These are phyloP conservation scores for Candolleomyces eurysporus DNA, from an alignment of 768 basidiomycete genomes.

Conservation along the genomic window DNA sequence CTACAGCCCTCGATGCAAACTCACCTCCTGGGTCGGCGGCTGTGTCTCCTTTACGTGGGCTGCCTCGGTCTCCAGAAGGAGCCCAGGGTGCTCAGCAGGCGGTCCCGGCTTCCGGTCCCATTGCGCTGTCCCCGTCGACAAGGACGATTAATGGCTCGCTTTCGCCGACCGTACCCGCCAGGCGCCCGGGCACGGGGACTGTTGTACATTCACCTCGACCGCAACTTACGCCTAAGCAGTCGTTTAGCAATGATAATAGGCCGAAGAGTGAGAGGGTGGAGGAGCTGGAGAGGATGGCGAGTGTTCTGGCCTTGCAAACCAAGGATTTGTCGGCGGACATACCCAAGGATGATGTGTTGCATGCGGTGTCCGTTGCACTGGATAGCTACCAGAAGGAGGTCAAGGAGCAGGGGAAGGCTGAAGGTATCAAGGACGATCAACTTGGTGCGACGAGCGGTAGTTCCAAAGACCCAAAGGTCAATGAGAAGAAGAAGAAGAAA, in stretches of 20 bases:
- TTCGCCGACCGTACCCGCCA: constrained; percentile 16
- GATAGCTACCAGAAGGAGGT: too few species aligned
- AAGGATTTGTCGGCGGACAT: constrained; percentile 38
- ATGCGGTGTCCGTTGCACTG: constrained; percentile 3
- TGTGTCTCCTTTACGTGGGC: background rate
- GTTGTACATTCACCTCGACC: constrained; percentile 66
- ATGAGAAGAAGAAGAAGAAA: constrained; percentile 13
- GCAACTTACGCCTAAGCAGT: constrained; percentile 62
- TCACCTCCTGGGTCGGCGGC: background rate
- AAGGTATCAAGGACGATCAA: too few species aligned
- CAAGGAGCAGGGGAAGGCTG: too few species aligned
- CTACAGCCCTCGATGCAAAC: constrained; percentile 12
- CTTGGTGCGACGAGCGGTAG: background rate
- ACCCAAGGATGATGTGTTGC: constrained; percentile 21
- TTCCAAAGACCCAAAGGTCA: background rate
- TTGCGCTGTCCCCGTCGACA: background rate
- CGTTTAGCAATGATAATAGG: constrained; percentile 38
- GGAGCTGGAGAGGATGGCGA: constrained; percentile 71
- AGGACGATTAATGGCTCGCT: constrained; percentile 9
- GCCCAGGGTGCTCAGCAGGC: too few species aligned
- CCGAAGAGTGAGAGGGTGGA: constrained; percentile 62
- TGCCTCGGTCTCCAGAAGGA: too few species aligned
- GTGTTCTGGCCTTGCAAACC: constrained; percentile 41
- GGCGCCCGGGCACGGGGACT: constrained; percentile 22
- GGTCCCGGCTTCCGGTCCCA: background rate